Evolutionary conservation across 2,329 filamentous ascomycete species (phyloP).

Genomic region (Penicillium sp.): DNA sequence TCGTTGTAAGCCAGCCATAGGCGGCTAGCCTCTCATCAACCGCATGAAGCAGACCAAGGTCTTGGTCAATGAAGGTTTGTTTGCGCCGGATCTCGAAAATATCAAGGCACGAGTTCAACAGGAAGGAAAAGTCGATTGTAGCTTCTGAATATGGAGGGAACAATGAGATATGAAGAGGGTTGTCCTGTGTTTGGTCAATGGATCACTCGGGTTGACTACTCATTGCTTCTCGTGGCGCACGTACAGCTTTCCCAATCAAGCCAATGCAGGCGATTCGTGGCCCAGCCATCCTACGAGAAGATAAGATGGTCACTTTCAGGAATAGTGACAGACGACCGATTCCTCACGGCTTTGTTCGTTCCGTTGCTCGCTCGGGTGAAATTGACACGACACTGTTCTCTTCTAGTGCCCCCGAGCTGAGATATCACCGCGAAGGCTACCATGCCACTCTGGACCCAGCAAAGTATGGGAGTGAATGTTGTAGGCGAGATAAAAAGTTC

Average conservation of each 20-base stretch:
- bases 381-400: too few relatives aligned
- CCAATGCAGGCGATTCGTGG: slow-evolving; percentile 90
- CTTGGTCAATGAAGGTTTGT: slow-evolving; percentile 70
- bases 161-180: slow-evolving; percentile 87
- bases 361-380: too few relatives aligned
- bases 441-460: too few relatives aligned
- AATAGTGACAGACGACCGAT: too few relatives aligned
- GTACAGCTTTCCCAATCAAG: slow-evolving; percentile 87
- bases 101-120: slow-evolving; percentile 87
- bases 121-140: slow-evolving; percentile 80
- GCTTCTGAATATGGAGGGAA: slow-evolving; percentile 70
- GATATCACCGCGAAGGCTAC: too few relatives aligned
- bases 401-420: too few relatives aligned
- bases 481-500: background rate
- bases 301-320: too few relatives aligned
- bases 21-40: slow-evolving; percentile 89
- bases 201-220: background rate
- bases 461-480: background rate
- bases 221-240: slow-evolving; percentile 18
- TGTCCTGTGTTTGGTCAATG: slow-evolving; percentile 73
- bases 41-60: slow-evolving; percentile 87
- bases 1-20: slow-evolving; percentile 97
- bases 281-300: slow-evolving; percentile 46
- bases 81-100: slow-evolving; percentile 84
- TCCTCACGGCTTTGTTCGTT: too few relatives aligned